Base-by-base conservation (phyloP, 148 eudicot species). In the Chenopodium suecicum region DNA sequence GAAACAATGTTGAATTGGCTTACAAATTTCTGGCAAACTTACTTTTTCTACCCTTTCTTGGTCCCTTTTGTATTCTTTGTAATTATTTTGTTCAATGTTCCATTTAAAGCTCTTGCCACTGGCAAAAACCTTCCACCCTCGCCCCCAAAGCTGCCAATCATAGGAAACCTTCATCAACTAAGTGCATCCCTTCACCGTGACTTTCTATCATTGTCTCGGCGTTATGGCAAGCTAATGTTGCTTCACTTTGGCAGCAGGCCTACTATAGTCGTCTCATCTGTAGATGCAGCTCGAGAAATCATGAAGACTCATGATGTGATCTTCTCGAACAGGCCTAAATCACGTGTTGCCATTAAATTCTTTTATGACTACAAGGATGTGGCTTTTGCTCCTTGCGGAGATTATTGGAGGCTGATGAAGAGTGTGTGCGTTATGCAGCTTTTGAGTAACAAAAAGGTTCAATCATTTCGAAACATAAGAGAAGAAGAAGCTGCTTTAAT, bases 101-200 rank as follows among this genome's bases (percentile, higher is more conserved):
- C 70, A 8, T 56, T 13, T 47, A 54, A 1, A 64, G 19, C 1
- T n/a, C 70, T 34, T 44, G 14, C 71, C 19, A 70, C 11, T 11
- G 25, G 19, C 0, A 27, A 72, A 69, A 68, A 56, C 27, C 74
- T 23, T 6, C 84, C 86, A 25, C 87, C 90, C 3, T 86, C 90
- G 1, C 89, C 91, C 6, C 70, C 65, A 78, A 89, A 80, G 78
- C 78, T 87, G 16, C 89, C 89, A 16, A 74, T 89, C 71, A 66
- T 89, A 32, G 91, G 88, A 7, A 86, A 87, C 85, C 79, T 87
- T 41, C 91, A 87, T 70, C 88, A 86, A 78, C 62, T 89, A 1
- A 83, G 85, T 32, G 25, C 7, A 14, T 78, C 37, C 4, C 74
- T 84, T 10, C 87, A 89, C 77, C 89, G 64, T 16, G 86, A 88